Evolutionary conservation across 2,329 filamentous ascomycete species (phyloP).

Genomic region (Reticulascus tulasneorum): DNA sequence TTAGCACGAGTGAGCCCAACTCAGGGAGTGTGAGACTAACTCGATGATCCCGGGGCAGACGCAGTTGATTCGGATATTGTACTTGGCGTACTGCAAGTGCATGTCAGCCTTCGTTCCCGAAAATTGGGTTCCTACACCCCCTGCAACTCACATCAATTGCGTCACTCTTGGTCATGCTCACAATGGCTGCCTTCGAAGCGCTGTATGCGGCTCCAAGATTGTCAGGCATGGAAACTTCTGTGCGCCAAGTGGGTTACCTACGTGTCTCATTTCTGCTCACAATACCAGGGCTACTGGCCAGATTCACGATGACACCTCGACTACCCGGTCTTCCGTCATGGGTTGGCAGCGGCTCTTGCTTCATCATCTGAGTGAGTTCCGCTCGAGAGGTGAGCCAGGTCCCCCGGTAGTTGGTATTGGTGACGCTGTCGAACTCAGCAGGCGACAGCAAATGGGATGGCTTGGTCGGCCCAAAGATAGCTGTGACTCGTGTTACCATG

Average conservation of each 20-base stretch:
- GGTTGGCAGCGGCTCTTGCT: slow-evolving; percentile 35
- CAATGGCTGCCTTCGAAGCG: slow-evolving; percentile 41
- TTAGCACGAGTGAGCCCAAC: too few species aligned
- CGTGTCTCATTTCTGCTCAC: slow-evolving; percentile 36
- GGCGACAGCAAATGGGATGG: slow-evolving; percentile 28
- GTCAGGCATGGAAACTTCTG: background rate
- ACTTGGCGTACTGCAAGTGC: slow-evolving; percentile 35
- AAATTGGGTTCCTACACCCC: too few species aligned
- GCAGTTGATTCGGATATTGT: slow-evolving; percentile 41
- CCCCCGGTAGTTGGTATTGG: slow-evolving; percentile 38
- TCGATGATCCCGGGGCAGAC: slow-evolving; percentile 43
- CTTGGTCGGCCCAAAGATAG: slow-evolving; percentile 33
- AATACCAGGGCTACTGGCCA: slow-evolving; percentile 39
- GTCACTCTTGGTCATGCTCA: slow-evolving; percentile 41
- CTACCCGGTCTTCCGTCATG: slow-evolving; percentile 38
- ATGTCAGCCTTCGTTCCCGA: too few species aligned
- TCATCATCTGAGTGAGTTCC: slow-evolving; percentile 37
- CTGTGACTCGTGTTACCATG: slow-evolving; percentile 10
- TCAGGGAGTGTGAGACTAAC: slow-evolving; percentile 18
- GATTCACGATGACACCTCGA: slow-evolving; percentile 40
- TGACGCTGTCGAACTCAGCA: slow-evolving; percentile 38
- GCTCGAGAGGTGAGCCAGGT: slow-evolving; percentile 40
- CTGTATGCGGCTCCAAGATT: slow-evolving; percentile 35
- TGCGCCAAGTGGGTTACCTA: slow-evolving; percentile 17
- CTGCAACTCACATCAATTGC: slow-evolving; percentile 36